Evolutionary conservation across 2,329 filamentous ascomycete species (phyloP).

Genomic region (Trichoderma semiorbis): DNA sequence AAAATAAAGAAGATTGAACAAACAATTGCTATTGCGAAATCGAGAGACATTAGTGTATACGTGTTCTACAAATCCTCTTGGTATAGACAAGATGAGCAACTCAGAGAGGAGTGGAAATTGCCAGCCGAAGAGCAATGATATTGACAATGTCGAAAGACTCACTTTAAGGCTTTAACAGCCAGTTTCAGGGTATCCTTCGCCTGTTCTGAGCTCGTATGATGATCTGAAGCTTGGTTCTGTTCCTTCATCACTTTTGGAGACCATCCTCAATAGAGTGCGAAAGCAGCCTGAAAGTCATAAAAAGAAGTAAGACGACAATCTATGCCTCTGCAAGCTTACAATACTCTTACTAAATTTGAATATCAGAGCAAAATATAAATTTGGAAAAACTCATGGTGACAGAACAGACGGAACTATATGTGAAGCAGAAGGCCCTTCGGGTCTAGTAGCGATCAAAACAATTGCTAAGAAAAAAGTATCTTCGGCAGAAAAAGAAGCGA

Average conservation of each 20-base stretch:
- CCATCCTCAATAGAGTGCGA: neutral
- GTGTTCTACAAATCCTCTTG: too few relatives aligned
- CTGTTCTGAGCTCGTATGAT: neutral
- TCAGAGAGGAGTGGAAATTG: neutral
- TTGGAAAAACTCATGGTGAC: neutral
- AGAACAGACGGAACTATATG: neutral
- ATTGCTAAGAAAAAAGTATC: neutral
- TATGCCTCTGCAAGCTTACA: accelerated
- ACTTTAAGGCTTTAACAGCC: neutral
- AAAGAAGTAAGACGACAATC: neutral
- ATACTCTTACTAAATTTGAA: neutral
- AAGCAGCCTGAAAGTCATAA: neutral
- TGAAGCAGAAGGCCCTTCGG: neutral
- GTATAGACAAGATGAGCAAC: neutral
- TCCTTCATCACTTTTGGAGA: neutral
- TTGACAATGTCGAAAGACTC: neutral
- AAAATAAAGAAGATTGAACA: neutral
- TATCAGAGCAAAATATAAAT: neutral
- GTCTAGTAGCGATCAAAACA: neutral
- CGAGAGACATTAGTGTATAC: neutral
- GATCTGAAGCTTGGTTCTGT: neutral
- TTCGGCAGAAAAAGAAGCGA: neutral
- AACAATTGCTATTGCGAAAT: neutral
- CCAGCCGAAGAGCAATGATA: neutral
- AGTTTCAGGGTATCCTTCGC: neutral